A percentile compares a stretch with the other conserved stretches of the same genome.
phyloP scores from a whole-genome alignment of 164 flowering plant species.

The Nymphaea thermarum region DNA sequence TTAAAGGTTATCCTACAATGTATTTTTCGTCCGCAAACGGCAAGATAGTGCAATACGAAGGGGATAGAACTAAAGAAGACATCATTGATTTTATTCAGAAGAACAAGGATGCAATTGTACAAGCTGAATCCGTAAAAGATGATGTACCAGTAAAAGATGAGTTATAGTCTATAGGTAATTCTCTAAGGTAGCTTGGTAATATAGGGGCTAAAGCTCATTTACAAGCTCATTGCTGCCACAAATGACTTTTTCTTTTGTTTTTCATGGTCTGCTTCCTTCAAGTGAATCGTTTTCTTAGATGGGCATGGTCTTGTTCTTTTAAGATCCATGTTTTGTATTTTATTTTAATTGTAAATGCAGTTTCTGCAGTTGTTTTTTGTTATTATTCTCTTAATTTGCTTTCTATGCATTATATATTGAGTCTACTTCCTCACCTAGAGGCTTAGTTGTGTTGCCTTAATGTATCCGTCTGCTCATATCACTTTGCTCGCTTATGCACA shows the following conservation, averaged over 20 bases:
- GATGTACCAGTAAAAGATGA: constrained; percentile 34
- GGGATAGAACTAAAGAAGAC: constrained; percentile 56
- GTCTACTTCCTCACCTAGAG: no score
- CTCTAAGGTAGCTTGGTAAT: background rate
- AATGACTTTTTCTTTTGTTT: no score
- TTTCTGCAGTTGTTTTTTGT: no score
- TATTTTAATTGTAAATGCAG: no score
- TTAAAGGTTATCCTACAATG: constrained; percentile 77
- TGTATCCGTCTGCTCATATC: no score
- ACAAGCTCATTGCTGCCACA: no score
- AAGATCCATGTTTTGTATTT: no score
- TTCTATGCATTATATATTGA: no score
- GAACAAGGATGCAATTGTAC: constrained; percentile 29
- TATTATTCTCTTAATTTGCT: no score
- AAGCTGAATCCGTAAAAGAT: constrained; percentile 13
- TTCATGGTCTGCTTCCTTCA: background rate
- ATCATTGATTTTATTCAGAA: constrained; percentile 57
- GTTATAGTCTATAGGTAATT: constrained; percentile 17
- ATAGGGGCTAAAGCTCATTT: no score
- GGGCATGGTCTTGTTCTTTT: background rate
- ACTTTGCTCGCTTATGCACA: no score
- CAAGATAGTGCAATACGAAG: constrained; percentile 43
- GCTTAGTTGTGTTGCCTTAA: no score
- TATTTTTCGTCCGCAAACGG: constrained; percentile 70
- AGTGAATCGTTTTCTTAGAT: background rate